These are phyloP conservation scores for Crassisporium funariophilum DNA, from an alignment of 768 basidiomycete genomes.

Conservation along the genomic window DNA sequence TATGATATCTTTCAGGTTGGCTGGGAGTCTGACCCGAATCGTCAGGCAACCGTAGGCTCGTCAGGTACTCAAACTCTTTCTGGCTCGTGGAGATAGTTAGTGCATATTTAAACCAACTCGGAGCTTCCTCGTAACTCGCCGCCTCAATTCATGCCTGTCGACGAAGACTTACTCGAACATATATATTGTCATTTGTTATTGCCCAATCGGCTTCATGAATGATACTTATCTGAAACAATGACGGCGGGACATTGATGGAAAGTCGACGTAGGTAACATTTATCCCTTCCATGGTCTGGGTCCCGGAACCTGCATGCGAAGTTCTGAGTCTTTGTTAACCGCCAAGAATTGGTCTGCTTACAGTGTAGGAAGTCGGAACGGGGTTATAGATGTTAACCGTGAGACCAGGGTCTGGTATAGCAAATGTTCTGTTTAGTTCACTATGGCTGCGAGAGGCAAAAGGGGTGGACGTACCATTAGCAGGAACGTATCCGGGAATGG, in stretches of 20 bases:
- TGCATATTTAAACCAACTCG: no score
- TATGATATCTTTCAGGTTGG: slow-evolving; percentile 36
- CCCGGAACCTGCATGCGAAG: slow-evolving; percentile 16
- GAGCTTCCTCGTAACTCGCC: no score
- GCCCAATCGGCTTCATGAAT: no score
- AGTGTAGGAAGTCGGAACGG: slow-evolving; percentile 35
- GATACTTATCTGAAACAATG: background rate
- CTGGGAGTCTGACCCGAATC: slow-evolving; percentile 67
- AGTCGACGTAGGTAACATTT: background rate
- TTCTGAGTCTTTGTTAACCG: no score
- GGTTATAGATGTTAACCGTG: slow-evolving; percentile 45
- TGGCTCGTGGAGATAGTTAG: slow-evolving; percentile 46
- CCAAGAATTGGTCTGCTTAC: no score
- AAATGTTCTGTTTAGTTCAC: no score
- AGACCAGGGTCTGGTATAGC: slow-evolving; percentile 45
- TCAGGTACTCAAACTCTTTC: slow-evolving; percentile 43
- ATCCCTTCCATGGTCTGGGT: slow-evolving; percentile 19
- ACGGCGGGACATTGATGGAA: no score
- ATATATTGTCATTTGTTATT: no score
- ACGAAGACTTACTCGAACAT: no score
- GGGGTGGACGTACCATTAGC: slow-evolving; percentile 31
- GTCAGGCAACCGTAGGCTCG: slow-evolving; percentile 42
- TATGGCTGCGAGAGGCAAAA: no score
- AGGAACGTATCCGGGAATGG: slow-evolving; percentile 51
- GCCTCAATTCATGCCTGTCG: no score